Percentiles rank a stretch among this genome's conserved stretches.
Evolutionary conservation across 805 yeast species (phyloP).

Genomic region (Teunomyces kruisii): DNA sequence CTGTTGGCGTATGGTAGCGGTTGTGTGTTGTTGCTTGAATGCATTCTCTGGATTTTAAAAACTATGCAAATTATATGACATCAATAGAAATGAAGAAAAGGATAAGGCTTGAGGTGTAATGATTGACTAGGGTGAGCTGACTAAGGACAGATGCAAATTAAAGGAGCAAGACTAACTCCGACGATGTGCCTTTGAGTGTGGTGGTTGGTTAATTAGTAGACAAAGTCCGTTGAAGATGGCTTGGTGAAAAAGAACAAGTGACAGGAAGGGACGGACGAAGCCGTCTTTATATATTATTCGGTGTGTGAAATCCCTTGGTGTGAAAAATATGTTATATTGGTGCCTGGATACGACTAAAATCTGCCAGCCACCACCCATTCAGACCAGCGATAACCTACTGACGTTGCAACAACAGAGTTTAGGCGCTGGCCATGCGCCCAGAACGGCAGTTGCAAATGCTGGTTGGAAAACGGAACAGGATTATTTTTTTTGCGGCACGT

Average conservation of each 20-base stretch:
- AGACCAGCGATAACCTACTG: not conserved
- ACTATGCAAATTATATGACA: not conserved
- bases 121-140: slow-evolving; percentile 28
- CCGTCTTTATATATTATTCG: not conserved
- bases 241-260: not conserved
- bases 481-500: slow-evolving; percentile 3
- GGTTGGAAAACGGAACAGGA: not conserved
- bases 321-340: too few species aligned
- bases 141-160: not conserved
- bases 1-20: slow-evolving; percentile 24
- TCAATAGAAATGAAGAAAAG: slow-evolving; percentile 10
- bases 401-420: not conserved
- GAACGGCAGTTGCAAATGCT: slow-evolving; percentile 4
- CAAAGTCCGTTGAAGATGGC: not conserved
- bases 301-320: too few species aligned
- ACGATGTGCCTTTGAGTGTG: not conserved
- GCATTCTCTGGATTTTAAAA: slow-evolving; percentile 7
- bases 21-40: slow-evolving; percentile 16
- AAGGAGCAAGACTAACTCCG: not conserved
- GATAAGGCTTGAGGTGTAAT: slow-evolving; percentile 7
- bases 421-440: not conserved
- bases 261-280: not conserved
- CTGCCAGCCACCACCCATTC: slow-evolving; percentile 1
- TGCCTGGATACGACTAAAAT: too few species aligned
- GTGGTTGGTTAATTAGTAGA: not conserved